Base-by-base conservation (phyloP, 2,329 filamentous ascomycete species). In the Fusarium decemcellulare region DNA sequence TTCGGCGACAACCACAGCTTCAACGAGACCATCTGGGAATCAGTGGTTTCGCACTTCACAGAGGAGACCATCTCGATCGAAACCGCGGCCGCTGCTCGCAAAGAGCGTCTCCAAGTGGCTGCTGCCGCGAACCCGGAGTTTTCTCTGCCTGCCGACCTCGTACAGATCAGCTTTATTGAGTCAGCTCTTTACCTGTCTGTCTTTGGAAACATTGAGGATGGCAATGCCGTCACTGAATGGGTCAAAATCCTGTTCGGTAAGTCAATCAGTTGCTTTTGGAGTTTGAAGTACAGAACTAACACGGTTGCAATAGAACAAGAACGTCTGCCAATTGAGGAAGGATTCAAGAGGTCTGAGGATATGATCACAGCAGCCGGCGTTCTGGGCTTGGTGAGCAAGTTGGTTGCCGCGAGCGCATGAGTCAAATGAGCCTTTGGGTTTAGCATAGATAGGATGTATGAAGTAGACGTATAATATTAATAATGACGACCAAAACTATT, bases 1-100 rank as follows among this genome's bases (percentile, higher is more conserved):
- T 71, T 74, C 16, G 71, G 71, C 32, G 71, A 73, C 3, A 74
- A 74, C 29, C 42, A 65, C 29, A 73, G 68, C 39, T 73, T 73
- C 61, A 73, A 73, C 32, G 27, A 72, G 60, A 69, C 67, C 27
- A 71, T 74, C 42, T 73, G 71, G 71, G 37, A 39, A 1, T 9
- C 48, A 1, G 69, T 70, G 2, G 51, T 60, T 6, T 58, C 71
- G 2, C 71, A 74, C 36, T 73, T 73, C 12, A 67, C 63, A 0
- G 57, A 69, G 27, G 18, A 54, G 2, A 74, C 62, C n/a, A 73
- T 73, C 18, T 74, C 71, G 9, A 72, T 73, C 14, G 16, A 55
- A 37, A 69, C 60, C 2, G 71, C 71, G 3, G 71, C 71, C 7
- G 52, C 47, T 2, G 71, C 67, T 6, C 70, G 71, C 40, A 73